phyloP scores from a whole-genome alignment of 257 asterid species.

The Solanum sparsipilum region DNA sequence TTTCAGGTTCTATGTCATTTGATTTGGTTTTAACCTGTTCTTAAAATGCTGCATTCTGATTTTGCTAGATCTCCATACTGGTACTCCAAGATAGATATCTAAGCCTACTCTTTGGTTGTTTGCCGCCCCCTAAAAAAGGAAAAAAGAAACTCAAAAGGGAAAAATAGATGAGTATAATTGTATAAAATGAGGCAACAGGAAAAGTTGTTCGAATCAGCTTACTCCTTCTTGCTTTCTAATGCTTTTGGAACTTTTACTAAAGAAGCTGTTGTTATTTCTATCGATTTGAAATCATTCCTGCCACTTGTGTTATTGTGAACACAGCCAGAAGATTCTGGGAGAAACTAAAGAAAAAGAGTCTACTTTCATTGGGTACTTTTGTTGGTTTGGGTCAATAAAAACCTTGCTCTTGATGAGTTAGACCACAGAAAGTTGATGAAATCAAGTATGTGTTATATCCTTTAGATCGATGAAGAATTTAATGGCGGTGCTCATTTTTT shows the following conservation, averaged over 20 bases:
- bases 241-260: no score
- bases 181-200: not conserved
- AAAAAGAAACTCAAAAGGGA: not conserved
- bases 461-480: not conserved
- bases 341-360: not conserved
- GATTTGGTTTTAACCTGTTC: not conserved
- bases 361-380: not conserved
- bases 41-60: not conserved
- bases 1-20: not conserved
- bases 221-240: not conserved
- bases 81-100: not conserved
- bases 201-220: not conserved
- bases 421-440: not conserved
- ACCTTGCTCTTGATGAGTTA: not conserved
- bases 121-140: not conserved
- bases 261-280: not conserved
- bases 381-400: not conserved
- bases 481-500: not conserved
- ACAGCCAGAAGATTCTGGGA: not conserved
- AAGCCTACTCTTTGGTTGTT: not conserved
- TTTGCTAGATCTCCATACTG: not conserved
- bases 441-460: not conserved
- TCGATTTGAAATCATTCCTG: not conserved
- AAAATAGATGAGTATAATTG: not conserved
- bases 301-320: not conserved